Evolutionary conservation across 805 yeast genomes (phyloP).

Genomic region (Wickerhamiella azymoides): DNA sequence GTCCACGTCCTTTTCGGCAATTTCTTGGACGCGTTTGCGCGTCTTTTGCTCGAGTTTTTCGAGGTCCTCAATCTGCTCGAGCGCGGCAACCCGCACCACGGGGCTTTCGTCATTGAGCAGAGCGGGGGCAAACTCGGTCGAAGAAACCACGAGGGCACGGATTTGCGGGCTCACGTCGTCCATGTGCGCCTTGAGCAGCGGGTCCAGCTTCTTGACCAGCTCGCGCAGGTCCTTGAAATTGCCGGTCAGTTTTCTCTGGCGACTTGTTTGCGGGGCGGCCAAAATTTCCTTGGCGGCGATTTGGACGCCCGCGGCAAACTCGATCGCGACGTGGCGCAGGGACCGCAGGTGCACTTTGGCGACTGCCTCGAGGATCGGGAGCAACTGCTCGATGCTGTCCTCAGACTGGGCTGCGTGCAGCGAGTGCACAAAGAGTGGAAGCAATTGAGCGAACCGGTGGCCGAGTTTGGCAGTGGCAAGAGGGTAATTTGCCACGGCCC

Average conservation of each 20-base stretch:
- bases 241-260: neutral
- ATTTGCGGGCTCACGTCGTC: slow-evolving; percentile 3
- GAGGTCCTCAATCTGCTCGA: neutral
- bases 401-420: slow-evolving; percentile 9
- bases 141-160: neutral
- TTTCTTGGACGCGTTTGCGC: neutral
- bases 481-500: slow-evolving; percentile 12
- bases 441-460: slow-evolving; percentile 8
- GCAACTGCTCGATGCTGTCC: slow-evolving; percentile 2
- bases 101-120: slow-evolving; percentile 1
- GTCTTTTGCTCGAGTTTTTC: neutral
- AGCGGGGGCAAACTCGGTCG: neutral
- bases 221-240: neutral
- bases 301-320: neutral
- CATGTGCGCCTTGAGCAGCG: neutral
- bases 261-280: neutral
- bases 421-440: slow-evolving; percentile 1
- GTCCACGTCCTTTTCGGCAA: slow-evolving; percentile 2
- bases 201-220: neutral
- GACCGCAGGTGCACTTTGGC: slow-evolving; percentile 11
- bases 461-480: slow-evolving; percentile 3
- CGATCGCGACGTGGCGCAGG: slow-evolving; percentile 12
- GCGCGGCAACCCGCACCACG: slow-evolving; percentile 1
- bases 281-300: neutral
- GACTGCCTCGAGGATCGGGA: slow-evolving; percentile 7